Evolutionary conservation across 306 rosid genomes (phyloP).

Genomic region (Castanea crenata): DNA sequence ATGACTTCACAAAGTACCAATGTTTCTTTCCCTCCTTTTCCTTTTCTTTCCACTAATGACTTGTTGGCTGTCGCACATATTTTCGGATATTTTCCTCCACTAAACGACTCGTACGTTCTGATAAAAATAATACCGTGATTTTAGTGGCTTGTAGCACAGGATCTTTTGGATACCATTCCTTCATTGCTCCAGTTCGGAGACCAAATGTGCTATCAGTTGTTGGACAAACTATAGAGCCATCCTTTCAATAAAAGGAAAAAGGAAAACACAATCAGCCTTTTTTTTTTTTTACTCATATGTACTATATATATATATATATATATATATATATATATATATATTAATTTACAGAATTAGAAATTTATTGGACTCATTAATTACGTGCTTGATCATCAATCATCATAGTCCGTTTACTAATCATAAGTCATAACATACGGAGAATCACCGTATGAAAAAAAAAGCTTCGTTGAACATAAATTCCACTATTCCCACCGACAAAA

Average conservation of each 20-base stretch:
- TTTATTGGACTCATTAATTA: neutral
- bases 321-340: no score
- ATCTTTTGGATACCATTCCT: conserved; percentile 94
- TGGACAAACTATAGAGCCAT: conserved; percentile 91
- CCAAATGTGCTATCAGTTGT: conserved; percentile 96
- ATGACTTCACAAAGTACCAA: neutral
- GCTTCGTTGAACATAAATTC: neutral
- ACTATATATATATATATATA: no score
- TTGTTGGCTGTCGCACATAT: no score
- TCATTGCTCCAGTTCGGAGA: conserved; percentile 62
- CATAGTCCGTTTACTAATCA: neutral
- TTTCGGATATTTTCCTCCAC: neutral
- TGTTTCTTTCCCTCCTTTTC: neutral
- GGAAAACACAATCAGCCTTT: neutral
- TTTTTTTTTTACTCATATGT: neutral
- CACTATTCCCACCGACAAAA: neutral
- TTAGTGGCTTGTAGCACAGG: conserved; percentile 46
- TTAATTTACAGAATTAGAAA: no score
- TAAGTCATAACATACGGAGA: neutral
- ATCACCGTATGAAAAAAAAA: neutral
- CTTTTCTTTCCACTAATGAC: no score
- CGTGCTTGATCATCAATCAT: neutral
- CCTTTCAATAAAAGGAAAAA: conserved; percentile 37
- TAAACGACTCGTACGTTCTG: neutral
- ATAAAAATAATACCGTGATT: neutral